Base-by-base conservation (phyloP, 139 green algal species). In the Coelastrella sp. region DNA sequence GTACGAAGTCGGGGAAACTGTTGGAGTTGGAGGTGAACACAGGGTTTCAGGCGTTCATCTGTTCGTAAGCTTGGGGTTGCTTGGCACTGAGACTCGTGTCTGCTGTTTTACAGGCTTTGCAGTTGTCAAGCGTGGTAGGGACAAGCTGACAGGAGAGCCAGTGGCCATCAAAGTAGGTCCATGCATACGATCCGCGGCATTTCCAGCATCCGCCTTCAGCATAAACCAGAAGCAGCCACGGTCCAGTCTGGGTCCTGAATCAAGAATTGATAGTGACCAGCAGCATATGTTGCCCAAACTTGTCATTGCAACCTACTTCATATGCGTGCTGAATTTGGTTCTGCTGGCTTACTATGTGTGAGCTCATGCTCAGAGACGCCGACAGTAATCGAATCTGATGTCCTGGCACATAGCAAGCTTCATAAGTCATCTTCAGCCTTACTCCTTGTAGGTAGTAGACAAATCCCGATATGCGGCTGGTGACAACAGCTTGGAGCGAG, bases 101-200 rank as follows among this genome's bases (percentile, higher is more conserved):
- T 78, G 27, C 63, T 25, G 3, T 5, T 15, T 17, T 76, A 60
- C 92, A 97, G 95, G 95, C 15, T 97, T 96, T 90, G 95, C 95
- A 65, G 95, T 97, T 8, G 95, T 97, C 22, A 97, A 97, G 88
- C 94, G 94, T 73, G 95, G 95, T n/a, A 90, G 91, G 15, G 95
- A 97, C 92, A 96, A 95, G 85, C 81, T 92, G 63, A 94, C 94
- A 8, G 92, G 92, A 0, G 92, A 95, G 82, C 90, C 89, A 8
- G 95, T 97, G 14, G 95, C 95, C 10, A 96, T 97, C 91, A 97
- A 97, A 94, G 95, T 96, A 56, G 49, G 80, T 24, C n/a, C 78
- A 84, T 57, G 35, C 56, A 17, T 70, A 70, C 63, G 15, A 70
- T 70, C 9, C 12, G 63, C 63, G 6, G 63, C 12, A 70, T 22